These are phyloP conservation scores for Penicillium manginii DNA, from an alignment of 495 filamentous ascomycete species.

Conservation along the genomic window DNA sequence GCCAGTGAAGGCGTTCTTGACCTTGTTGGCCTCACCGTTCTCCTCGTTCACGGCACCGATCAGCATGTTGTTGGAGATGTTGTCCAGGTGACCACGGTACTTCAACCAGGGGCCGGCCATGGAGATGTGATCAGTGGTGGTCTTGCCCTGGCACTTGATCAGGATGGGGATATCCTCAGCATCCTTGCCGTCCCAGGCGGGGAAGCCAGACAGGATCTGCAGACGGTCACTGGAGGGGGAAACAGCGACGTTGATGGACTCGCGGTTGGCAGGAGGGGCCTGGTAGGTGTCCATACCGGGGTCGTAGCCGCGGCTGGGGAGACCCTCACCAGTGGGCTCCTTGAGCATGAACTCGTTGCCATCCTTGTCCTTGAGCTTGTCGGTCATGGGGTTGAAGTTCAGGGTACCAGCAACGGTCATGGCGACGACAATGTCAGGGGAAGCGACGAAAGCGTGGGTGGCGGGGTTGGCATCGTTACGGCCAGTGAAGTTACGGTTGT, in stretches of 20 bases:
- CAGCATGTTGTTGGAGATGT: slow-evolving; percentile 99
- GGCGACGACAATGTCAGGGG: slow-evolving; percentile 95
- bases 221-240: slow-evolving; percentile 92
- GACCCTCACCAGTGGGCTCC: slow-evolving; percentile 77
- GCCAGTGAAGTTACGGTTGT: slow-evolving; percentile 99
- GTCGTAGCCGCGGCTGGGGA: slow-evolving; percentile 85
- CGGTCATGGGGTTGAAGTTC: slow-evolving; percentile 96
- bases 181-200: slow-evolving; percentile 94
- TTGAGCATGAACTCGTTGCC: slow-evolving; percentile 94
- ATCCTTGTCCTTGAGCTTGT: slow-evolving; percentile 92
- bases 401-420: slow-evolving; percentile 88
- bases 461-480: slow-evolving; percentile 99
- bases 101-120: slow-evolving; percentile 99
- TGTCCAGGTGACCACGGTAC: slow-evolving; percentile 99
- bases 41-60: slow-evolving; percentile 96
- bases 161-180: slow-evolving; percentile 85
- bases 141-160: slow-evolving; percentile 98
- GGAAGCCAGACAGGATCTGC: slow-evolving; percentile 86
- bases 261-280: slow-evolving; percentile 84
- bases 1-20: slow-evolving; percentile 87
- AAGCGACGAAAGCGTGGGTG: slow-evolving; percentile 97
- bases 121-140: slow-evolving; percentile 98
- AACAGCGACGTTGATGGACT: slow-evolving; percentile 74
- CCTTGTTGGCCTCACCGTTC: slow-evolving; percentile 97
- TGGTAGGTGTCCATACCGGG: slow-evolving; percentile 95